Evolutionary conservation across 805 yeast genomes (phyloP).

Genomic region (Millerozyma acaciae): DNA sequence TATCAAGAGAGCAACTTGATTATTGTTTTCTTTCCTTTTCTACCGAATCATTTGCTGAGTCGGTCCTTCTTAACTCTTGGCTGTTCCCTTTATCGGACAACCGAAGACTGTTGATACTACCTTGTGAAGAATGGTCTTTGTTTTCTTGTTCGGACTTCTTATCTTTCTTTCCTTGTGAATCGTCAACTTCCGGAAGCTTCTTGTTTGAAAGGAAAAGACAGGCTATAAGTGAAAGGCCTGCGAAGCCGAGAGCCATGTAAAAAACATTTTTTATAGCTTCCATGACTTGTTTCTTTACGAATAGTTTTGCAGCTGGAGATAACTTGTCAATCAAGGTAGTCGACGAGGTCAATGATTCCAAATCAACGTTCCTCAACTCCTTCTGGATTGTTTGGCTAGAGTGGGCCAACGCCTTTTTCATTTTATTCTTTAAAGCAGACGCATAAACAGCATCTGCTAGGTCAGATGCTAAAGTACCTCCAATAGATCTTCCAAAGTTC

Average conservation of each 20-base stretch:
- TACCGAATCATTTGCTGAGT: neutral
- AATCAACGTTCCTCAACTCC: constrained; percentile 16
- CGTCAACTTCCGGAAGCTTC: constrained; percentile 6
- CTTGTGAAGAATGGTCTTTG: too few relatives aligned
- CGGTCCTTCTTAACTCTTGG: neutral
- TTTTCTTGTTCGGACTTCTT: too few relatives aligned
- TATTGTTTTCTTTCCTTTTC: neutral
- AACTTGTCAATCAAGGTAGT: constrained; percentile 14
- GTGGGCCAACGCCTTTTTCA: constrained; percentile 4
- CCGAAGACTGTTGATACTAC: too few relatives aligned
- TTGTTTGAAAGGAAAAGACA: constrained; percentile 8
- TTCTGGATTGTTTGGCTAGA: constrained; percentile 11
- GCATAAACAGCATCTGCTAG: constrained; percentile 41
- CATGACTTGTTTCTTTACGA: constrained; percentile 29
- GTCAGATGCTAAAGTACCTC: constrained; percentile 43
- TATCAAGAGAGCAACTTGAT: neutral
- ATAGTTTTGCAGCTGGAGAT: constrained; percentile 18
- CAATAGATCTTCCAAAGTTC: constrained; percentile 42
- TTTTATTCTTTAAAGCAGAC: constrained; percentile 15
- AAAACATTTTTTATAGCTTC: constrained; percentile 36
- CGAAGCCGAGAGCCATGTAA: constrained; percentile 37
- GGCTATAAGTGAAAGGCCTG: constrained; percentile 15
- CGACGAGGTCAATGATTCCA: constrained; percentile 12
- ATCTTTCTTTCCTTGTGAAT: neutral
- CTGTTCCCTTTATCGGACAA: neutral